Conservation (phyloP, 2,329 filamentous ascomycete genomes). For the Eutypella sp. region DNA sequence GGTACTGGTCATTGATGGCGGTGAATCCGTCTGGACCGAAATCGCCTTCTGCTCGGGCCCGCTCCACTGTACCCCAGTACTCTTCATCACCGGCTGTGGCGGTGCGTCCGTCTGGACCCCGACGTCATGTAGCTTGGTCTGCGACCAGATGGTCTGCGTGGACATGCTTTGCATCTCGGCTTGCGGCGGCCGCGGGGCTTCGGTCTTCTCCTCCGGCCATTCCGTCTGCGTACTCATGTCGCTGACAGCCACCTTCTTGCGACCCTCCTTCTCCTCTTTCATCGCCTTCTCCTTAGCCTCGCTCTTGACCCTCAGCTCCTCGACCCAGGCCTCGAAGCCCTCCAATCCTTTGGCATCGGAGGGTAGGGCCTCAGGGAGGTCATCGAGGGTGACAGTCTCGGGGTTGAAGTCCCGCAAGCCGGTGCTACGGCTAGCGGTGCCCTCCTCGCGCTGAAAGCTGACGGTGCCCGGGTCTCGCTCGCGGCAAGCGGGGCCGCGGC, state of each 20-base stretch:
- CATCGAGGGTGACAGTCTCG: background rate
- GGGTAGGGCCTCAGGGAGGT: background rate
- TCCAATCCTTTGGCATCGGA: background rate
- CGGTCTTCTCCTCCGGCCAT: background rate
- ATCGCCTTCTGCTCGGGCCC: no score
- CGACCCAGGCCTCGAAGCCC: background rate
- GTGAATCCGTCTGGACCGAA: no score
- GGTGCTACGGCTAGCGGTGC: background rate
- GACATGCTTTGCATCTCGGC: background rate
- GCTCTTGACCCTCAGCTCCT: background rate
- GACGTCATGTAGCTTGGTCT: no score
- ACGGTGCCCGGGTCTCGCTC: background rate
- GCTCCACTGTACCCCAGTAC: no score
- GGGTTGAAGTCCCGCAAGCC: background rate
- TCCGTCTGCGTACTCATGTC: background rate
- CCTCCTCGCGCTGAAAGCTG: background rate
- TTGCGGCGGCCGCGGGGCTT: background rate
- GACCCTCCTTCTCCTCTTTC: background rate
- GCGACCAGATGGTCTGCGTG: background rate
- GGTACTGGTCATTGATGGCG: no score
- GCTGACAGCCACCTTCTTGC: background rate
- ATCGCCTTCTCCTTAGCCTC: background rate
- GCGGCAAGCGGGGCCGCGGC: background rate
- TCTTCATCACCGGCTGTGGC: no score
- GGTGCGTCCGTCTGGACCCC: no score